Evolutionary conservation across 2,329 filamentous ascomycete genomes (phyloP).

Genomic region (Aspergillus costaricaensis): DNA sequence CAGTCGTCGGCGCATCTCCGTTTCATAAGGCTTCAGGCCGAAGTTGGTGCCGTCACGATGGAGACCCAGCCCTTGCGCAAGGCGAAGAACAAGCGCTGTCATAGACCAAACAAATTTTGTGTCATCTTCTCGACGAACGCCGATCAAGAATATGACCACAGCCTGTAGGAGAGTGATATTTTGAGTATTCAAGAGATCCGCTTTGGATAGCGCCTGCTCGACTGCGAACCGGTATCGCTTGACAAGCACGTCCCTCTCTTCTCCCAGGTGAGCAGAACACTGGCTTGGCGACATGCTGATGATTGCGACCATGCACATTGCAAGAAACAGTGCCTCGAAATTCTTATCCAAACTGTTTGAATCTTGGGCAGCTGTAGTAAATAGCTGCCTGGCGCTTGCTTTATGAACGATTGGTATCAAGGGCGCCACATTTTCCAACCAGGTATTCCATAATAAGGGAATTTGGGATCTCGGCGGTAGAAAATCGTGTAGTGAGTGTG

Average conservation of each 20-base stretch:
- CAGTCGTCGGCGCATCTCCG: conserved; percentile 54
- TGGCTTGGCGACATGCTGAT: conserved; percentile 44
- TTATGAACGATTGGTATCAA: conserved; percentile 62
- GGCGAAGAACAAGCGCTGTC: conserved; percentile 44
- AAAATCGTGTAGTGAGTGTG: conserved; percentile 57
- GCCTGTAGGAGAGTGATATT: conserved; percentile 65
- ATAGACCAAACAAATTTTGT: conserved; percentile 48
- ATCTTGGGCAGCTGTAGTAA: conserved; percentile 54
- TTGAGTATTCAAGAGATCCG: conserved; percentile 63
- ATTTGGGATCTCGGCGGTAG: conserved; percentile 58
- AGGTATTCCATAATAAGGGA: conserved; percentile 58
- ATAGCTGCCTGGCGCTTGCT: conserved; percentile 54
- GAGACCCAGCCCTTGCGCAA: conserved; percentile 50
- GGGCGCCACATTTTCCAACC: conserved; percentile 63
- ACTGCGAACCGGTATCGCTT: conserved; percentile 62
- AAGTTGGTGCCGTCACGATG: conserved; percentile 55
- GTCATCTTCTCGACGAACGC: conserved; percentile 45
- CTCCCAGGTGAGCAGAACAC: conserved; percentile 50
- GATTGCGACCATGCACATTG: conserved; percentile 62
- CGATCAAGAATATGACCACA: conserved; percentile 62
- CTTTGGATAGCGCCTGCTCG: conserved; percentile 64
- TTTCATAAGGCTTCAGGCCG: conserved; percentile 51
- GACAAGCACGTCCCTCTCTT: conserved; percentile 53
- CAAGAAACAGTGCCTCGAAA: conserved; percentile 60
- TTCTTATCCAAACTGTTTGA: conserved; percentile 54